A percentile compares a stretch with the other conserved stretches of the same genome.
phyloP scores from a whole-genome alignment of 768 basidiomycete genomes.

The Agrocybe chaxingu region DNA sequence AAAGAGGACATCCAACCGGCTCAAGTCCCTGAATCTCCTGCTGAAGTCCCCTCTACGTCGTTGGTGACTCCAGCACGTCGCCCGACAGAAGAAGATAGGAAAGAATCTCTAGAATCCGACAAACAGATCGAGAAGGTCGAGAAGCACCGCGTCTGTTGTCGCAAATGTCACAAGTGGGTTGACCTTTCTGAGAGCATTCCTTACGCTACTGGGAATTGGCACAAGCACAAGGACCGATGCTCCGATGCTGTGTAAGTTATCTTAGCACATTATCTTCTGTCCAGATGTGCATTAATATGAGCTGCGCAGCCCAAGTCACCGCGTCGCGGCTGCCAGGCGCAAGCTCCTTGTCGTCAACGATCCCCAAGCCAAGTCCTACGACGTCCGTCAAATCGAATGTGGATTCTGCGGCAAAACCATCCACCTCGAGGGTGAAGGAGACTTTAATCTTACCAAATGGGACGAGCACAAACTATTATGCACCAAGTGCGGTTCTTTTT shows the following conservation, averaged over 20 bases:
- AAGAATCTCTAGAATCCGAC: constrained; percentile 51
- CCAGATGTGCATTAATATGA: not conserved
- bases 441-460: constrained; percentile 63
- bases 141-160: constrained; percentile 53
- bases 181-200: constrained; percentile 36
- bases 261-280: constrained; percentile 6
- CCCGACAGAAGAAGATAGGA: constrained; percentile 39
- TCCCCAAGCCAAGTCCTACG: constrained; percentile 50
- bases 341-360: constrained; percentile 65
- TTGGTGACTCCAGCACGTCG: constrained; percentile 22
- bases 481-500: constrained; percentile 20
- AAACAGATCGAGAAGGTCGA: constrained; percentile 47
- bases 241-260: constrained; percentile 35
- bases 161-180: constrained; percentile 63
- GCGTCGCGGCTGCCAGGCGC: constrained; percentile 60
- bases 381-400: constrained; percentile 46
- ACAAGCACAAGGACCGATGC: constrained; percentile 47
- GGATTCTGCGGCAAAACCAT: constrained; percentile 45
- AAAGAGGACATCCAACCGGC: constrained; percentile 6
- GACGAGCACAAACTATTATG: constrained; percentile 58
- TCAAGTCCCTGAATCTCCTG: constrained; percentile 6
- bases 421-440: constrained; percentile 42
- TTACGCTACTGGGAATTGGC: constrained; percentile 55
- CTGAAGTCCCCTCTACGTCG: constrained; percentile 6
- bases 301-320: constrained; percentile 46